These are phyloP conservation scores for Diversispora eburnea DNA, from an alignment of 192 early-diverging fungal species.

Conservation along the genomic window DNA sequence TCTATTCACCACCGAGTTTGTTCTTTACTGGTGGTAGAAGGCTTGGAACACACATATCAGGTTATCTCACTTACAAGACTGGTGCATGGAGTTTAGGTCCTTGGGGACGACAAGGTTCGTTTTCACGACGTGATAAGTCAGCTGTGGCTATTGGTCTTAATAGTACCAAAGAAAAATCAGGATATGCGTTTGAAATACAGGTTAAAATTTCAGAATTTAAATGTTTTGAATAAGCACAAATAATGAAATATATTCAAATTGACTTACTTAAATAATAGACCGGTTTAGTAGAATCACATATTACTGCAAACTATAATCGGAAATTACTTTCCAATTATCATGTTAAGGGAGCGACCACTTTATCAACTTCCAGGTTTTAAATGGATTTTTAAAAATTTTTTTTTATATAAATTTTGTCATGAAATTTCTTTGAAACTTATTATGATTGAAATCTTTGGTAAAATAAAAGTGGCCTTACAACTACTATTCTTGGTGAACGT, in stretches of 20 bases:
- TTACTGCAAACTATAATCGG: constrained; percentile 49
- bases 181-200: constrained; percentile 50
- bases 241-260: not conserved
- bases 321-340: constrained; percentile 42
- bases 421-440: not conserved
- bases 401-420: not conserved
- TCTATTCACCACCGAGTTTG: constrained; percentile 63
- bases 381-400: not conserved
- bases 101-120: constrained; percentile 54
- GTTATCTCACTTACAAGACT: constrained; percentile 69
- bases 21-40: constrained; percentile 60
- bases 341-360: constrained; percentile 41
- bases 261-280: constrained; percentile 33
- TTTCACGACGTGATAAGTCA: constrained; percentile 42
- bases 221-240: not conserved
- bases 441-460: not conserved
- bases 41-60: constrained; percentile 48
- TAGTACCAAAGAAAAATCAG: constrained; percentile 41
- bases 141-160: constrained; percentile 51
- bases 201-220: constrained; percentile 17
- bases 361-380: constrained; percentile 39
- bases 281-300: constrained; percentile 49
- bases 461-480: constrained; percentile 40
- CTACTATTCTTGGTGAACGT: constrained; percentile 52
- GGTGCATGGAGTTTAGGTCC: constrained; percentile 66